Conservation (phyloP, 441 rosid species). For the Brassica hybrid region DNA sequence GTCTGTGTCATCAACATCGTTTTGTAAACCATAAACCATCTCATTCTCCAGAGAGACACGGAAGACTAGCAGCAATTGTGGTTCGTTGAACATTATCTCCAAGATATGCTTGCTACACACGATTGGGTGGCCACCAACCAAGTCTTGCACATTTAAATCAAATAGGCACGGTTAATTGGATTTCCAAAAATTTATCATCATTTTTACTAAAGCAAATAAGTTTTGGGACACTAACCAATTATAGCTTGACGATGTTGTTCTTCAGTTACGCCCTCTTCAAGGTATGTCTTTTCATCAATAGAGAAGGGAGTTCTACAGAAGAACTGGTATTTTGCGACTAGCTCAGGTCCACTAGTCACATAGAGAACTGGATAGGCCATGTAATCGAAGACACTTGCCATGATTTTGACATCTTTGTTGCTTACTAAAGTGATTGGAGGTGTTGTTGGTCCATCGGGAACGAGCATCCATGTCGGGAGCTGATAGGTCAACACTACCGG, state of each 20-base stretch:
- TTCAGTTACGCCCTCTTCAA: neutral
- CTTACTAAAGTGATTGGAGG: neutral
- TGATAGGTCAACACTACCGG: neutral
- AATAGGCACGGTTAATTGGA: neutral
- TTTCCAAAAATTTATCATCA: too few species aligned
- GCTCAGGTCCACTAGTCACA: neutral
- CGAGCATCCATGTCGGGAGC: neutral
- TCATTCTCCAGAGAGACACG: neutral
- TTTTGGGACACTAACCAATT: neutral
- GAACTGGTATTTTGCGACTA: neutral
- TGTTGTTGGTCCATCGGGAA: neutral
- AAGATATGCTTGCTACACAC: neutral
- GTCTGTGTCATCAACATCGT: neutral
- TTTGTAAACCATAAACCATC: neutral
- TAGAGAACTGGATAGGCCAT: neutral
- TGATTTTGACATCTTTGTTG: neutral
- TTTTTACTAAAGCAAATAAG: too few species aligned
- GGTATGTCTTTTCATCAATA: neutral
- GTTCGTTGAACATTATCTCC: neutral
- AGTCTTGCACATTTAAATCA: neutral
- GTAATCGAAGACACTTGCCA: neutral
- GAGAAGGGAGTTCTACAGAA: neutral
- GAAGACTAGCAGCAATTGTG: neutral
- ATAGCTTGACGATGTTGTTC: neutral
- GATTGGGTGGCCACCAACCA: neutral